Conservation (phyloP, 352 stramenopile species). For the Pythium coloratum region DNA sequence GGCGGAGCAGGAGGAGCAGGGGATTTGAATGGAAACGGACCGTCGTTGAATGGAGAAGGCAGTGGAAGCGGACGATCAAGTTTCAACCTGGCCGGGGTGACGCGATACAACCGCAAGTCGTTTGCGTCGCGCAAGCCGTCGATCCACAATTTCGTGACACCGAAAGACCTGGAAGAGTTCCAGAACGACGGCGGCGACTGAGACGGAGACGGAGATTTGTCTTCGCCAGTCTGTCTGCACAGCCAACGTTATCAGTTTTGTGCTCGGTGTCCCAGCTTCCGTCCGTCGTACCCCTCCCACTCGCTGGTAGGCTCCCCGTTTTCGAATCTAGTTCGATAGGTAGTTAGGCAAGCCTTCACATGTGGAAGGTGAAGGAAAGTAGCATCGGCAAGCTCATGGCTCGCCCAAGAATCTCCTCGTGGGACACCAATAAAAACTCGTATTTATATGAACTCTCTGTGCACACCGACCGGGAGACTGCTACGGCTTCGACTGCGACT, state of each 20-base stretch:
- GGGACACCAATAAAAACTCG: neutral
- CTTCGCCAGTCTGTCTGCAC: neutral
- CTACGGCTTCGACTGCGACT: neutral
- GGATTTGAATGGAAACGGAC: neutral
- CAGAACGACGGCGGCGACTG: slow-evolving; percentile 38
- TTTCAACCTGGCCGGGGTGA: slow-evolving; percentile 6
- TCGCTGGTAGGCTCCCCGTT: neutral
- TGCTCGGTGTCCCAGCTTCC: neutral
- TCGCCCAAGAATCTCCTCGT: neutral
- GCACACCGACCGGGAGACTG: neutral
- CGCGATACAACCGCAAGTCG: slow-evolving; percentile 23
- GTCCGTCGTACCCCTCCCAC: neutral
- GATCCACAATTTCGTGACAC: slow-evolving; percentile 58
- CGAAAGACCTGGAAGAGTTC: slow-evolving; percentile 64
- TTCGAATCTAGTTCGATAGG: neutral
- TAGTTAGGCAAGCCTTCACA: neutral
- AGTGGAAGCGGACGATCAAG: neutral
- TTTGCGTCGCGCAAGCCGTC: slow-evolving; percentile 32
- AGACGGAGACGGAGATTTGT: neutral
- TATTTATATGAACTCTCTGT: slow-evolving; percentile 7
- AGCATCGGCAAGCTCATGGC: neutral
- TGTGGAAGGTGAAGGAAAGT: neutral
- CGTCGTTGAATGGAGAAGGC: neutral
- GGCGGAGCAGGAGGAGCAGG: neutral
- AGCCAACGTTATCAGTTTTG: neutral